phyloP scores from a whole-genome alignment of 768 basidiomycete species.

The Mycena olivaceomarginata region DNA sequence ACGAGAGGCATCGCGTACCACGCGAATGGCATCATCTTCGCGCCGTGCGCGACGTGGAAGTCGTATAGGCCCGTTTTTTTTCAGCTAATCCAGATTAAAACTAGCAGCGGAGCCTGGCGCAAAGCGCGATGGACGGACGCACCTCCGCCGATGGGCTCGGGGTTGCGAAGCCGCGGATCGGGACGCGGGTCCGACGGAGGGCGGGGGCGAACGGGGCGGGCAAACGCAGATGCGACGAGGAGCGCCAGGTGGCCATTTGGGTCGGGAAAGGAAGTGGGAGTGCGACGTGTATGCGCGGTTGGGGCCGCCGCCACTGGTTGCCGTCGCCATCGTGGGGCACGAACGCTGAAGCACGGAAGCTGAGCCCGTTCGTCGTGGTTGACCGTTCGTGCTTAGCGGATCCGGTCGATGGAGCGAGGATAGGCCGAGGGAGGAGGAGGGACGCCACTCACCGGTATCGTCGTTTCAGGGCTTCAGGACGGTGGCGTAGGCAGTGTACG shows the following conservation, averaged over 20 bases:
- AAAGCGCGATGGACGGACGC: neutral
- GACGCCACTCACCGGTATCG: too few relatives aligned
- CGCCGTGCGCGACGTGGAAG: conserved; percentile 88
- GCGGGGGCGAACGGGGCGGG: conserved; percentile 12
- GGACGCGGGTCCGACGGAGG: neutral
- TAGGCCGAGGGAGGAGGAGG: too few relatives aligned
- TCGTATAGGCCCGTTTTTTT: conserved; percentile 89
- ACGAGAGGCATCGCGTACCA: conserved; percentile 96
- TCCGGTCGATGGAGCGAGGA: too few relatives aligned
- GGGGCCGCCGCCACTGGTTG: too few relatives aligned
- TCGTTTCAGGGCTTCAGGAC: too few relatives aligned
- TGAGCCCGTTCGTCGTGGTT: too few relatives aligned
- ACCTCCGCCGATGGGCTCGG: conserved; percentile 31
- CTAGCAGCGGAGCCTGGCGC: neutral
- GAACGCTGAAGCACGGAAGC: too few relatives aligned
- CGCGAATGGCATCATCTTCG: conserved; percentile 98
- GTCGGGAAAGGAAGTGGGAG: too few relatives aligned
- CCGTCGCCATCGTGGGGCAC: too few relatives aligned
- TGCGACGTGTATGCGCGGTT: too few relatives aligned
- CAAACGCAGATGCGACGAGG: neutral
- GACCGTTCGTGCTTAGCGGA: too few relatives aligned
- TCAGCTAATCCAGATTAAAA: conserved; percentile 52
- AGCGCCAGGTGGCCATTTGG: conserved; percentile 26
- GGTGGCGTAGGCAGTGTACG: too few relatives aligned
- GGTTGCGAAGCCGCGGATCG: conserved; percentile 34